Evolutionary conservation across 2,329 filamentous ascomycete species (phyloP).

Genomic region (Alternaria longipes): DNA sequence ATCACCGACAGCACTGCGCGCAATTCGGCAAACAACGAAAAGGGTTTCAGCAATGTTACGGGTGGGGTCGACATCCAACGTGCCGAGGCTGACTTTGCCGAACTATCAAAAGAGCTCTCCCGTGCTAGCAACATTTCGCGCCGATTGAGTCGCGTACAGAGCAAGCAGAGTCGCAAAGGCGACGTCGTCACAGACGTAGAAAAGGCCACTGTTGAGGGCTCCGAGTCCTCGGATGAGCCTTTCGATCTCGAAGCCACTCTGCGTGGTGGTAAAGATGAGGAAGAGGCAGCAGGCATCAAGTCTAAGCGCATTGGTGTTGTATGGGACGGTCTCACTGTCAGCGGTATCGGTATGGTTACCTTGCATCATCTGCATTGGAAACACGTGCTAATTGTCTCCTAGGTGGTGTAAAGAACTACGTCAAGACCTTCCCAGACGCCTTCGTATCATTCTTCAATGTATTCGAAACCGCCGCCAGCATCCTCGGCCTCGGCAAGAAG

Average conservation of each 20-base stretch:
- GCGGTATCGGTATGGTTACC: conserved; percentile 66
- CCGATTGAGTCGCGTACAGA: conserved; percentile 57
- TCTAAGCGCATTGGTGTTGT: conserved; percentile 76
- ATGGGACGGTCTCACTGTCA: conserved; percentile 80
- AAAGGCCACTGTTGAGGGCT: conserved; percentile 56
- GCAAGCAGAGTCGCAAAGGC: conserved; percentile 53
- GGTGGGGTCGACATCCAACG: conserved; percentile 67
- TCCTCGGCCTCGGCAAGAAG: conserved; percentile 73
- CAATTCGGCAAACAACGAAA: conserved; percentile 35
- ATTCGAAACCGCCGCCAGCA: conserved; percentile 68
- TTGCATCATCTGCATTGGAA: background rate
- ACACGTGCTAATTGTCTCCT: conserved; percentile 8
- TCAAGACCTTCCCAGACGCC: conserved; percentile 79
- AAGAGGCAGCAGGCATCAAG: conserved; percentile 79
- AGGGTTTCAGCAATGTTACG: conserved; percentile 22
- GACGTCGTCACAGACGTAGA: conserved; percentile 63
- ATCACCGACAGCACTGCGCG: conserved; percentile 30
- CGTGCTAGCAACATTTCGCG: conserved; percentile 50
- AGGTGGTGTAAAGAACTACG: conserved; percentile 73
- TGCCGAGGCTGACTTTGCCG: conserved; percentile 75
- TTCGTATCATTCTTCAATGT: conserved; percentile 81
- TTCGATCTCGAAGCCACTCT: conserved; percentile 82
- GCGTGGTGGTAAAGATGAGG: conserved; percentile 74
- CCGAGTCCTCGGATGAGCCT: conserved; percentile 54
- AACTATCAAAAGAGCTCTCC: conserved; percentile 64